A percentile compares a stretch with the other conserved stretches of the same genome.
Conservation (phyloP, 177 flowering plant genomes). For the Telopea speciosissima region DNA sequence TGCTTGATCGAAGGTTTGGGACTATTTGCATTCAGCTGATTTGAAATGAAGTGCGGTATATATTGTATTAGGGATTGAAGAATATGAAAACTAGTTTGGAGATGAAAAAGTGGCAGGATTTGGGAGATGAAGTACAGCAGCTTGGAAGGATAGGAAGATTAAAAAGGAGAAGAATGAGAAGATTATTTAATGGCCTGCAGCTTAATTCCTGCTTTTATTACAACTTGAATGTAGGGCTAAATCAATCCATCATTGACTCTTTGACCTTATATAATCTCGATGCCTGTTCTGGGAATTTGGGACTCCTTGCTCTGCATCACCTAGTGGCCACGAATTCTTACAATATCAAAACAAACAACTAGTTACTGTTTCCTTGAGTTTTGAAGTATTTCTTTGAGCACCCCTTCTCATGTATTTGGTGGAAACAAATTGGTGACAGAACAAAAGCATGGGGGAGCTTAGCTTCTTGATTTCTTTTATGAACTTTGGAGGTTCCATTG, state of each 20-base stretch:
- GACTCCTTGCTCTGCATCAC: background rate
- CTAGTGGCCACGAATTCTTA: background rate
- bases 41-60: too few species aligned
- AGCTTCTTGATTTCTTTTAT: conserved; percentile 86
- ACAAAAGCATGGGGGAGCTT: conserved; percentile 91
- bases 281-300: too few species aligned
- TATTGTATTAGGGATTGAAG: too few species aligned
- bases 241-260: too few species aligned
- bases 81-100: too few species aligned
- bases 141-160: too few species aligned
- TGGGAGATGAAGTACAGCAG: too few species aligned
- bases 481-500: conserved; percentile 86
- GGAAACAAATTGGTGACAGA: conserved; percentile 40
- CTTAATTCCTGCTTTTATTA: background rate
- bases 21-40: too few species aligned
- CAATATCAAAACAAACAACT: background rate
- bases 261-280: too few species aligned
- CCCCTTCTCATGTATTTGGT: background rate
- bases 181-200: background rate
- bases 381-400: background rate
- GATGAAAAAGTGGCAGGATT: too few species aligned
- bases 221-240: background rate
- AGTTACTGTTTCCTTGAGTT: background rate
- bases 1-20: too few species aligned
- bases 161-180: too few species aligned